phyloP scores from a whole-genome alignment of 2,329 filamentous ascomycete species.

The Trichophyton mentagrophytes region DNA sequence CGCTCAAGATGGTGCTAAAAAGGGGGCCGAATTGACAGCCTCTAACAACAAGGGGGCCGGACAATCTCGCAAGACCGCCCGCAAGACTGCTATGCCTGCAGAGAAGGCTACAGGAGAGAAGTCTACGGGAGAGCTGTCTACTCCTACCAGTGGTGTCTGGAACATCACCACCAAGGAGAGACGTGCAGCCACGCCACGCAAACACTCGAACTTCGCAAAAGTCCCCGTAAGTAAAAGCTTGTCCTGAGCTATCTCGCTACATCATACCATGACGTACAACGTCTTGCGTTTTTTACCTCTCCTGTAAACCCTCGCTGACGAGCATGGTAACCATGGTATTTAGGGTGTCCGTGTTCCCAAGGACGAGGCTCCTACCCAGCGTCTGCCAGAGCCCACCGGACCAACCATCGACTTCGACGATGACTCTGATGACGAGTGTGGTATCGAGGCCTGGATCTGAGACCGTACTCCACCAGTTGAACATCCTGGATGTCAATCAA shows the following conservation, averaged over 20 bases:
- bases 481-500: not conserved
- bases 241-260: not conserved
- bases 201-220: constrained; percentile 17
- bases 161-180: not conserved
- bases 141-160: not conserved
- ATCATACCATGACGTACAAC: not conserved
- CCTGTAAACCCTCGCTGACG: not conserved
- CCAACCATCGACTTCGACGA: constrained; percentile 15
- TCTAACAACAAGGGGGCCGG: constrained; percentile 15
- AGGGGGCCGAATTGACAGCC: constrained; percentile 12
- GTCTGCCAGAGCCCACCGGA: constrained; percentile 13
- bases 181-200: constrained; percentile 5
- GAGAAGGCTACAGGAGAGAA: not conserved
- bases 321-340: too few relatives aligned
- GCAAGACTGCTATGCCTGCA: not conserved
- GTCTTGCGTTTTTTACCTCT: too few relatives aligned
- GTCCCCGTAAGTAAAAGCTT: constrained; percentile 13
- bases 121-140: not conserved
- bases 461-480: not conserved
- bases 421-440: constrained; percentile 16
- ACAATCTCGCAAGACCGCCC: constrained; percentile 11
- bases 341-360: constrained; percentile 16
- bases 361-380: constrained; percentile 14
- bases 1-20: not conserved
- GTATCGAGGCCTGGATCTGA: constrained; percentile 16